phyloP scores from a whole-genome alignment of 225 moss, liverwort and hornwort species.

The Physcomitrellopsis africana region DNA sequence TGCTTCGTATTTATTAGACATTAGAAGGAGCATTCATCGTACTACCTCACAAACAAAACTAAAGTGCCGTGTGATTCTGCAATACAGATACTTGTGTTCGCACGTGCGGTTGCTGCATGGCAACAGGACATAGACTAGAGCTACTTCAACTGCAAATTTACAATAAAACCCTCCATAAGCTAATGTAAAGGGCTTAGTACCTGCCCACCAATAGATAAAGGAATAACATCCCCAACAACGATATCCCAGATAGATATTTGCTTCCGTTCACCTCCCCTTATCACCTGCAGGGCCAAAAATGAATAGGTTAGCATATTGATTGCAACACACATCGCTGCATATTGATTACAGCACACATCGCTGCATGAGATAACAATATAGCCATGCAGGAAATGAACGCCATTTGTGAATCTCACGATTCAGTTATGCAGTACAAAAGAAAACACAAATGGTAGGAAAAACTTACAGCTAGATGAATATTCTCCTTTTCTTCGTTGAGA shows the following conservation, averaged over 20 bases:
- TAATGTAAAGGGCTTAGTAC: conserved; percentile 31
- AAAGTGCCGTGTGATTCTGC: too few relatives aligned
- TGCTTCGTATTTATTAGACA: too few relatives aligned
- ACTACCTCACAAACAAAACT: too few relatives aligned
- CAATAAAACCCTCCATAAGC: background rate
- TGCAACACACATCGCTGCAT: background rate
- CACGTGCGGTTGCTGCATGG: too few relatives aligned
- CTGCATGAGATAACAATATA: background rate
- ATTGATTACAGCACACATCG: background rate
- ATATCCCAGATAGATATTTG: conserved; percentile 86
- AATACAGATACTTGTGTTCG: too few relatives aligned
- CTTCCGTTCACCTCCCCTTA: conserved; percentile 80
- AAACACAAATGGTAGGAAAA: background rate
- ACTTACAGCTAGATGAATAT: conserved; percentile 77
- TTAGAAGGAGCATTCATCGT: too few relatives aligned
- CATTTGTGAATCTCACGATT: background rate
- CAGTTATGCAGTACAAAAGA: background rate
- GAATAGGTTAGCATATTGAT: background rate
- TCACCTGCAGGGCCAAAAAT: conserved; percentile 52
- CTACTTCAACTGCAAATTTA: background rate
- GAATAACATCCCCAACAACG: conserved; percentile 82
- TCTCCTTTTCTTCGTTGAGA: conserved; percentile 85
- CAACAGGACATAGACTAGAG: too few relatives aligned
- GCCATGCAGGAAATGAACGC: background rate
- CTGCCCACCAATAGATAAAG: conserved; percentile 83